phyloP scores from a whole-genome alignment of 345 rosid species.

The Pistacia integerrima region DNA sequence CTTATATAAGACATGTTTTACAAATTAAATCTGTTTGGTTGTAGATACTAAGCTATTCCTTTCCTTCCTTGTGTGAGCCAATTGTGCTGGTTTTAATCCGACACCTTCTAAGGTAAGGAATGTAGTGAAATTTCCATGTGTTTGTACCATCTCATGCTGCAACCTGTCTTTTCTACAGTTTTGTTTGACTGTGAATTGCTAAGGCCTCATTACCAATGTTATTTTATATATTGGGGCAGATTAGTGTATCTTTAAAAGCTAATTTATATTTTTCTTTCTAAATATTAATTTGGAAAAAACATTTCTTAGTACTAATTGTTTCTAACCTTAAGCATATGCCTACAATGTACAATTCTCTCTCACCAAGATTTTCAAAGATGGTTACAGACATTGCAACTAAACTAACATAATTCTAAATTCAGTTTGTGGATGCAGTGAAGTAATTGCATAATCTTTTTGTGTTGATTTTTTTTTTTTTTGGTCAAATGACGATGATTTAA shows the following conservation, averaged over 20 bases:
- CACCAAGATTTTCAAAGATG: too few relatives aligned
- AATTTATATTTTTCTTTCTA: not conserved
- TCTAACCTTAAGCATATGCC: too few relatives aligned
- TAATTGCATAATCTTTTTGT: too few relatives aligned
- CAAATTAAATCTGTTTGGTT: constrained; percentile 14
- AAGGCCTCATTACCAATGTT: not conserved
- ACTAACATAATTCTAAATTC: too few relatives aligned
- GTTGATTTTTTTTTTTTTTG: not conserved
- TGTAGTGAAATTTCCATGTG: not conserved
- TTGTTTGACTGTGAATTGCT: not conserved
- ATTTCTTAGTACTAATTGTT: too few relatives aligned
- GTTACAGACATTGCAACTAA: too few relatives aligned
- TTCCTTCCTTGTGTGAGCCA: too few relatives aligned
- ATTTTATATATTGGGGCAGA: not conserved
- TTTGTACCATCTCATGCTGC: not conserved
- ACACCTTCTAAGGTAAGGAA: constrained; percentile 62
- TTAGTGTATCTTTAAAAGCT: not conserved
- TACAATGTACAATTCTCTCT: too few relatives aligned
- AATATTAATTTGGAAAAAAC: not conserved
- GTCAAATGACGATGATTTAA: constrained; percentile 8
- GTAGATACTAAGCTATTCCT: constrained; percentile 52
- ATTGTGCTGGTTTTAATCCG: constrained; percentile 66
- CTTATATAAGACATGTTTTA: not conserved
- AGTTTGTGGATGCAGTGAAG: too few relatives aligned
- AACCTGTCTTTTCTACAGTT: not conserved